Conservation (phyloP, 176 grass and related monocot genomes). For the Zoysia pacifica region DNA sequence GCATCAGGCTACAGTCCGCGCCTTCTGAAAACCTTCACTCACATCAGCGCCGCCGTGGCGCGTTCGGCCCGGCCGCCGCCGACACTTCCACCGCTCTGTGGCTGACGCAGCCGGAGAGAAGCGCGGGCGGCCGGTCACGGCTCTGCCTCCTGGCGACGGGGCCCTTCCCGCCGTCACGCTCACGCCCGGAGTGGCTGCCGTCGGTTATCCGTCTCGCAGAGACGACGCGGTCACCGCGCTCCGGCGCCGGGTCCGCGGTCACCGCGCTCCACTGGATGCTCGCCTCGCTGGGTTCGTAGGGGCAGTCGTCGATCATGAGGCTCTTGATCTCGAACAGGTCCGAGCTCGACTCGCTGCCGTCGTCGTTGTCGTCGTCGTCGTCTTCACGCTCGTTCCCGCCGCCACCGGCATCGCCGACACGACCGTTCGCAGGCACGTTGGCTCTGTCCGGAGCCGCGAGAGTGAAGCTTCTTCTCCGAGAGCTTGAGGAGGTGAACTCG, state of each 20-base stretch:
- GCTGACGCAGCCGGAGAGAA: constrained; percentile 72
- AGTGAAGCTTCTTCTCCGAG: constrained; percentile 20
- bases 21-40: not conserved
- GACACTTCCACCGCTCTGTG: constrained; percentile 65
- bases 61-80: not conserved
- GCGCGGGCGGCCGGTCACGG: constrained; percentile 24
- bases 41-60: too few relatives aligned
- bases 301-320: constrained; percentile 57
- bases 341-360: constrained; percentile 83
- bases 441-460: constrained; percentile 37
- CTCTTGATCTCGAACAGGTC: constrained; percentile 98
- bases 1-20: not conserved
- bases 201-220: not conserved
- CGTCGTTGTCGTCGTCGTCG: constrained; percentile 3
- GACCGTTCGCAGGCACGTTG: not conserved
- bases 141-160: constrained; percentile 8
- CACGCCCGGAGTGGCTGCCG: not conserved
- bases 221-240: constrained; percentile 4
- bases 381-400: not conserved
- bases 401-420: too few relatives aligned
- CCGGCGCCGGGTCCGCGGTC: constrained; percentile 55
- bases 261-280: constrained; percentile 89
- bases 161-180: not conserved
- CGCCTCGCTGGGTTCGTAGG: constrained; percentile 83
- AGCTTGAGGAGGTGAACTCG: too few relatives aligned